phyloP scores from a whole-genome alignment of 371 early-diverging fungal species.

The Mucor irregularis region DNA sequence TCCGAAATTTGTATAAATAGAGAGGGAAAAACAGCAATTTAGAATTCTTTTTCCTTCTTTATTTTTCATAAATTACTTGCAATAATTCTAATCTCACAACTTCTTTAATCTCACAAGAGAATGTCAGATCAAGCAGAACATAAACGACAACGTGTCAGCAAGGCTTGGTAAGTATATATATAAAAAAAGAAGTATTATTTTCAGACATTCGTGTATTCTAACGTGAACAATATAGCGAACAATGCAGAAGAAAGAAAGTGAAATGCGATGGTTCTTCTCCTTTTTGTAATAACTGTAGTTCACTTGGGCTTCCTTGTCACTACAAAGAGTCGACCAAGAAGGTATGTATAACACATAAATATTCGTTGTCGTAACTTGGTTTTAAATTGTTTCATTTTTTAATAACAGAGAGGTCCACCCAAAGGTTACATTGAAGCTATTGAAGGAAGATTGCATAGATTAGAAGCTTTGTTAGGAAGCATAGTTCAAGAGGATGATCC shows the following conservation, averaged over 20 bases:
- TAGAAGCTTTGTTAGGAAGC: constrained; percentile 64
- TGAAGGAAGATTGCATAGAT: constrained; percentile 64
- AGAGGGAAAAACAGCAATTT: background rate
- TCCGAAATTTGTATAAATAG: background rate
- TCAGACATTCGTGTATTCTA: background rate
- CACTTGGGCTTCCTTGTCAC: constrained; percentile 30
- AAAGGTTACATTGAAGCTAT: constrained; percentile 78
- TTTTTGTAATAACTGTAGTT: constrained; percentile 43
- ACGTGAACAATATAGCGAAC: constrained; percentile 36
- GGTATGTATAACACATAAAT: constrained; percentile 11
- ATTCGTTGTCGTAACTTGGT: background rate
- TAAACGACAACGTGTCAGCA: constrained; percentile 51
- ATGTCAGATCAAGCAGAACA: constrained; percentile 13
- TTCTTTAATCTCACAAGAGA: background rate
- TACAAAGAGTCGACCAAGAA: constrained; percentile 49
- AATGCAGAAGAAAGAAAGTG: constrained; percentile 62
- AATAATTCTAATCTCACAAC: background rate
- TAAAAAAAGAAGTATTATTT: background rate
- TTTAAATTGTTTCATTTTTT: background rate
- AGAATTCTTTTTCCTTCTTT: constrained; percentile 1
- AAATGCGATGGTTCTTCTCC: constrained; percentile 62
- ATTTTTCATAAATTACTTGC: background rate
- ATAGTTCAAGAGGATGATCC: constrained; percentile 61
- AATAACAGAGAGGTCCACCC: constrained; percentile 59
- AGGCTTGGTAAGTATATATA: constrained; percentile 38